Base-by-base conservation (phyloP, 305 asterid genomes). In the Fraxinus floribunda region DNA sequence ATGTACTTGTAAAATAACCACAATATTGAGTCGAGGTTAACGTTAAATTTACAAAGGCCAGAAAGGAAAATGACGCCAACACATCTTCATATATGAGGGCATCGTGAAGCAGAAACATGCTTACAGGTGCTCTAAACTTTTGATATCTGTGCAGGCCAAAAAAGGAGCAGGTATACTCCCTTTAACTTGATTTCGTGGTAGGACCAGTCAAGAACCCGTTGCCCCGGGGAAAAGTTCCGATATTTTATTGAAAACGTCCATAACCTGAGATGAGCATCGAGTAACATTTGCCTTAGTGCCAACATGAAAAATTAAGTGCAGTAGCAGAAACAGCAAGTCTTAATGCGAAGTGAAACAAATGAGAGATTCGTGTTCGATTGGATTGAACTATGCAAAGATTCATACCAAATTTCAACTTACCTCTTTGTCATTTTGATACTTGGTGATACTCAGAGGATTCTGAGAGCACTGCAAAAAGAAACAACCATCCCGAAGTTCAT, bases 401-500 rank as follows among this genome's bases (percentile, higher is more conserved):
- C 55, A 36, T 83, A 84, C 73, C 71, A 79, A 49, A 74, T 66
- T 84, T 76, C n/a, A 10, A 82, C 80, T 77, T 88, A 96, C 99
- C 98, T 96, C 99, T 92, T 91, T 94, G 91, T 96, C 99, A 30
- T 93, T 91, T 87, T 94, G 98, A 86, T 96, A 96, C 88, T 96
- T 96, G 77, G 94, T 91, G 13, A 94, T 96, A 78, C 94, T 96
- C 84, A 93, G 0, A 35, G 99, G 99, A 87, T 96, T 96, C 82
- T 96, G 98, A 39, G 98, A 96, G 71, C 98, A 93, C 99, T 96
- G 98, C 84, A 86, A 86, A 80, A 77, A 38, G 4, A 22, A 76
- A 82, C 36, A 57, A 41, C 46, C 30, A 6, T 18, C 30, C 76
- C 52, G 64, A 78, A 78, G 44, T 72, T 41, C 4, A 76, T 76